A percentile compares a stretch with the other conserved stretches of the same genome.
Evolutionary conservation across 1,284 basidiomycete genomes (phyloP).

Genomic region (Ceratobasidium theobromae): DNA sequence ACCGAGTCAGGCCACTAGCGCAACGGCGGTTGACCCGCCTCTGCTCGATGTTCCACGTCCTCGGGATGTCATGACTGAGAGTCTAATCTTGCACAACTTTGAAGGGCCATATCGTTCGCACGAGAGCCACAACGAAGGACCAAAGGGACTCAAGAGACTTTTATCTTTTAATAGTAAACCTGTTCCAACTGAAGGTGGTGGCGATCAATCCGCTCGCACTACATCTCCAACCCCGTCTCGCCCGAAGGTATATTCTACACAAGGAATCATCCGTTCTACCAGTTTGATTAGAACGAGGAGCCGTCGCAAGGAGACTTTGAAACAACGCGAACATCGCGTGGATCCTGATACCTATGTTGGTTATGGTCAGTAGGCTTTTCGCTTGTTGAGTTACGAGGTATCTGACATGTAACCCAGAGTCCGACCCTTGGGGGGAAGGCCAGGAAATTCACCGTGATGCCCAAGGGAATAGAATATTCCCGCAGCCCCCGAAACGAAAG

Average conservation of each 20-base stretch:
- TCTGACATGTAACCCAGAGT: slow-evolving; percentile 11
- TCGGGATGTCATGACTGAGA: not conserved
- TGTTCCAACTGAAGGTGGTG: slow-evolving; percentile 5
- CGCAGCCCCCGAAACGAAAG: slow-evolving; percentile 11
- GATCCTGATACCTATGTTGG: slow-evolving; percentile 22
- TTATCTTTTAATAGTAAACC: slow-evolving; percentile 14
- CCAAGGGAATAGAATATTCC: slow-evolving; percentile 16
- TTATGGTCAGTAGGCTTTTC: slow-evolving; percentile 17
- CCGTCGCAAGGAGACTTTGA: slow-evolving; percentile 13
- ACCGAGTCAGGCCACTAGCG: slow-evolving; percentile 2
- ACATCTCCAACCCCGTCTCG: not conserved
- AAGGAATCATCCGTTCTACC: slow-evolving; percentile 26
- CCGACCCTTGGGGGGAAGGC: slow-evolving; percentile 29
- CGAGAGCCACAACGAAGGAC: slow-evolving; percentile 10
- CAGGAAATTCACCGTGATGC: slow-evolving; percentile 16
- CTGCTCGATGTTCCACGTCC: not conserved
- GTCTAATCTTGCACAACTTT: slow-evolving; percentile 6
- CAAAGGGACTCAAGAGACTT: slow-evolving; percentile 22
- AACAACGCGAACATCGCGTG: slow-evolving; percentile 14
- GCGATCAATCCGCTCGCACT: not conserved
- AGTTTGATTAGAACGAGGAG: slow-evolving; percentile 29
- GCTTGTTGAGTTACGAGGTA: not conserved
- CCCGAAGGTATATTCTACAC: not conserved
- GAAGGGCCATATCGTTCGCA: not conserved
- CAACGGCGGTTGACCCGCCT: slow-evolving; percentile 4